Evolutionary conservation across 495 filamentous ascomycete genomes (phyloP), one percentile per base, ranked within the genome.

Genomic region (Neohortaea acidophila): DNA sequence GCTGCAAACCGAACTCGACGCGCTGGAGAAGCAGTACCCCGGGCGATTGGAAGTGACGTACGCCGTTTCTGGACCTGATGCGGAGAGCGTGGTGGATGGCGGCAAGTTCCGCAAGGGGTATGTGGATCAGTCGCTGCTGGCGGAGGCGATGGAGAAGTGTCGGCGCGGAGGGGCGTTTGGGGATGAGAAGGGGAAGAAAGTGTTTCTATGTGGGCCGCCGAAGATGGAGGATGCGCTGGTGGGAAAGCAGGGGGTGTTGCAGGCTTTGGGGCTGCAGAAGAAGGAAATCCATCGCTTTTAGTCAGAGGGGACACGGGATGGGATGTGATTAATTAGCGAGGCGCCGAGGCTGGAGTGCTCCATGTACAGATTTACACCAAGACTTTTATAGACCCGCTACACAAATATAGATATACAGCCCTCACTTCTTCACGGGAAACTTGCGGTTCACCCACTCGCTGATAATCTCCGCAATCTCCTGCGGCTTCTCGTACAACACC

Each of bases 151-250:
- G 12, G 40, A 57, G 25, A 52, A 51, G 22, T 55, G 60, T 0
- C 40, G 33, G 5, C 51, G 61, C 18, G 44, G 51, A 18, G 38
- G 33, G 2, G 23, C 24, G 11, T 50, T 25, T 24, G 47, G 47
- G 2, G 47, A 50, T 39, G 42, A 10, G 18, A 45, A 42, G 45
- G 62, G 66, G 40, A 59, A 58, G 2, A 77, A 77, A 51, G 66
- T 81, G 6, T 74, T 81, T 46, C 63, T 81, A 3, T 80, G 75
- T 45, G 77, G 76, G 1, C 73, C 73, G 15, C 71, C 71, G 21
- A 63, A 64, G 2, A 75, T 79, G 72, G 70, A 77, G 53, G 56
- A 57, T 27, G 59, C 70, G 3, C 53, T 79, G 39, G 61, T 65
- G 33, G 73, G 70, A 4, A 56, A 44, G 18, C 46, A 68, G 46